Evolutionary conservation across 148 eudicot species (phyloP).

Genomic region (Amaranthus hypochondriacus): DNA sequence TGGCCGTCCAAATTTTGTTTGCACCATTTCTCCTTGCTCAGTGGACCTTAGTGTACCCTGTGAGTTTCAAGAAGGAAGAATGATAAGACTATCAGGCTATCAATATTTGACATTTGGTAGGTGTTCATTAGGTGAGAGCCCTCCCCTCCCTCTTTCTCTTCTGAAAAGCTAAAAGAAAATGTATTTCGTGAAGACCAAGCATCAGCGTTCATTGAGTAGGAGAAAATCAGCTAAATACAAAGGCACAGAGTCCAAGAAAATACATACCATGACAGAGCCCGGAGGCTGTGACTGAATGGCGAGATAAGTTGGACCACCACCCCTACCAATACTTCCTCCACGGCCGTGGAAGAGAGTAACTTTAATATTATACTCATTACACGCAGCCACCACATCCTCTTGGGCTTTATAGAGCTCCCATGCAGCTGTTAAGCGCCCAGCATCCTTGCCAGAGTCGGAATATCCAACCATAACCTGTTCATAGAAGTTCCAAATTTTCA

Average conservation of each 20-base stretch:
- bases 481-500: slow-evolving; percentile 16
- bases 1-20: slow-evolving; percentile 91
- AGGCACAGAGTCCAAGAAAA: neutral
- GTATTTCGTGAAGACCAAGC: neutral
- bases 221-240: slow-evolving; percentile 1
- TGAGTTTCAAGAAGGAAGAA: slow-evolving; percentile 12
- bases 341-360: slow-evolving; percentile 89
- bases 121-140: no score
- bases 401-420: slow-evolving; percentile 97
- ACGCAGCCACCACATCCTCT: slow-evolving; percentile 86
- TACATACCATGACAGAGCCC: slow-evolving; percentile 82
- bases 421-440: slow-evolving; percentile 93
- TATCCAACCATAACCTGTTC: slow-evolving; percentile 94
- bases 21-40: slow-evolving; percentile 97
- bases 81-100: neutral
- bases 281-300: slow-evolving; percentile 97
- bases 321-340: slow-evolving; percentile 93
- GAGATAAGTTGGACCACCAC: slow-evolving; percentile 91
- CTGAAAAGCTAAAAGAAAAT: no score
- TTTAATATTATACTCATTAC: slow-evolving; percentile 74
- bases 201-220: neutral
- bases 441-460: slow-evolving; percentile 91
- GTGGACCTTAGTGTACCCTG: slow-evolving; percentile 88
- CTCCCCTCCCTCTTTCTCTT: no score
- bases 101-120: neutral